Percentiles rank a stretch among this genome's conserved stretches.
Conservation (phyloP, 2,329 filamentous ascomycete genomes). For the Colletotrichum abscissum region DNA sequence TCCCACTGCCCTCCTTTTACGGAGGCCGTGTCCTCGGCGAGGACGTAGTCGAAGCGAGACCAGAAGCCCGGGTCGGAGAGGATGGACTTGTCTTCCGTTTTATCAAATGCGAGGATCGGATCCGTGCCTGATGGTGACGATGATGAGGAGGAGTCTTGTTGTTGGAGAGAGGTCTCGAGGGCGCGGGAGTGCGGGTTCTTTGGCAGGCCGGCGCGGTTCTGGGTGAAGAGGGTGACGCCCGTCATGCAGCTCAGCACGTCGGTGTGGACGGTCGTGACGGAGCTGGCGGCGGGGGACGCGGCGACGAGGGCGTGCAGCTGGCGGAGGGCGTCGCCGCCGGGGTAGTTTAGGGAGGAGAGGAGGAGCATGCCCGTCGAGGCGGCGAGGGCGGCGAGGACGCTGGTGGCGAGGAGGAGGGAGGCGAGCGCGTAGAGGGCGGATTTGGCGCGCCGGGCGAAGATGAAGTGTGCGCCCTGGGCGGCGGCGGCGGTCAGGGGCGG, state of each 20-base stretch:
- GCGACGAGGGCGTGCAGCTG: slow-evolving; percentile 58
- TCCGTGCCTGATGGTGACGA: slow-evolving; percentile 36
- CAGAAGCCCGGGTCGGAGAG: slow-evolving; percentile 67
- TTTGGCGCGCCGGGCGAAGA: slow-evolving; percentile 76
- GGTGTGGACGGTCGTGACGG: slow-evolving; percentile 64
- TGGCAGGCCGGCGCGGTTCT: slow-evolving; percentile 54
- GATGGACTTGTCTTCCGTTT: slow-evolving; percentile 65
- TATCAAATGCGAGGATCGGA: slow-evolving; percentile 63
- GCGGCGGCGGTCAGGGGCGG: slow-evolving; percentile 84
- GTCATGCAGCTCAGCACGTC: slow-evolving; percentile 77
- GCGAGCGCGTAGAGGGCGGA: slow-evolving; percentile 64
- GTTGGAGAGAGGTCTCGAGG: slow-evolving; percentile 34
- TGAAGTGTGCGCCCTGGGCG: slow-evolving; percentile 76
- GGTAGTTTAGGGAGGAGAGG: slow-evolving; percentile 91
- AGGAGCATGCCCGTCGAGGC: slow-evolving; percentile 76
- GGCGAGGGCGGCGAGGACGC: slow-evolving; percentile 69
- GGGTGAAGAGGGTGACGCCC: slow-evolving; percentile 74
- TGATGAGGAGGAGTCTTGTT: slow-evolving; percentile 34
- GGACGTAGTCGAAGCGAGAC: slow-evolving; percentile 71
- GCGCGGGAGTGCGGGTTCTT: slow-evolving; percentile 43
- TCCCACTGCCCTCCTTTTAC: slow-evolving; percentile 66
- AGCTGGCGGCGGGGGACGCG: slow-evolving; percentile 32
- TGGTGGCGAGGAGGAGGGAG: slow-evolving; percentile 66
- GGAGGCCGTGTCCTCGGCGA: slow-evolving; percentile 63
- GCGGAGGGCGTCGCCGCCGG: slow-evolving; percentile 82